Evolutionary conservation across 164 flowering plant species (phyloP).

Genomic region (Akebia trifoliata): DNA sequence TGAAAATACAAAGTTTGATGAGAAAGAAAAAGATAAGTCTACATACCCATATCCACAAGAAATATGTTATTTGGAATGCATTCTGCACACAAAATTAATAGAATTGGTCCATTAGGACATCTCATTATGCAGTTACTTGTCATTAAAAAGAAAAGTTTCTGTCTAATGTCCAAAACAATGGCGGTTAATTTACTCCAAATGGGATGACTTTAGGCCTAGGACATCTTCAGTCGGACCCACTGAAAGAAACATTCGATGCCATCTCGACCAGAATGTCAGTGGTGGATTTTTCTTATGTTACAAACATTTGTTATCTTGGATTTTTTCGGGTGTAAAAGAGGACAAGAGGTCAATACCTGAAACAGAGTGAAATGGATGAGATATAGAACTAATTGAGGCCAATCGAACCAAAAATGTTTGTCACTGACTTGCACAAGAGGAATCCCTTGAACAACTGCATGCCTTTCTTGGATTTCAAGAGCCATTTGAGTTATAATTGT

Average conservation of each 20-base stretch:
- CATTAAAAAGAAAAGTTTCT: background rate
- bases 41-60: constrained; percentile 92
- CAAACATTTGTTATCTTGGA: background rate
- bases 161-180: background rate
- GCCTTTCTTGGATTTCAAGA: constrained; percentile 76
- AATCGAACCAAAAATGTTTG: constrained; percentile 74
- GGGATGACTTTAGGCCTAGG: too few species aligned
- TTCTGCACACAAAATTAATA: constrained; percentile 49
- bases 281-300: background rate
- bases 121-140: background rate
- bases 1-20: constrained; percentile 1
- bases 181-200: too few species aligned
- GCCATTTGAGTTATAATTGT: constrained; percentile 87
- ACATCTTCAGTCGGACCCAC: too few species aligned
- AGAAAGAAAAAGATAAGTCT: background rate
- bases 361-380: constrained; percentile 83
- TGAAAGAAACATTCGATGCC: too few species aligned
- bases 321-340: background rate
- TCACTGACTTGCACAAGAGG: constrained; percentile 91
- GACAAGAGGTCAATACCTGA: constrained; percentile 42
- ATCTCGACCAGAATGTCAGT: background rate
- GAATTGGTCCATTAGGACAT: background rate
- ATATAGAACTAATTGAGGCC: constrained; percentile 63
- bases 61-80: constrained; percentile 86
- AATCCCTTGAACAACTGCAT: constrained; percentile 93